Conservation (phyloP, 1,139 yeast species). For the Geotrichum citri-aurantii region DNA sequence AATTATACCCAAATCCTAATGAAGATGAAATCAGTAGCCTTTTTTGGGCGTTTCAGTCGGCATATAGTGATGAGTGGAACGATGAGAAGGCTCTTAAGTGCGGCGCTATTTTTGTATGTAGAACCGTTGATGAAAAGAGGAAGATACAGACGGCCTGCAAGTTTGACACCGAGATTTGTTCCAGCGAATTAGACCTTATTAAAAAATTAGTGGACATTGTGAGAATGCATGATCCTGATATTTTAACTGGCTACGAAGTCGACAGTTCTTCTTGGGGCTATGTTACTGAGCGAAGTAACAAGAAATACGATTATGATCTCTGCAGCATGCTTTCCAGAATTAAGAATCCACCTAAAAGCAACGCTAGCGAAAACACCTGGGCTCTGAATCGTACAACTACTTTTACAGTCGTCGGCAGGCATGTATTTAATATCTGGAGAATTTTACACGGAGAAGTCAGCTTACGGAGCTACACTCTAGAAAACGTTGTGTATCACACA, state of each 20-base stretch:
- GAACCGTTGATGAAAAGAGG: conserved; percentile 14
- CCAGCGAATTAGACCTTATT: conserved; percentile 52
- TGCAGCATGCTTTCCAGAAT: conserved; percentile 43
- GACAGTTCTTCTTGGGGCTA: conserved; percentile 88
- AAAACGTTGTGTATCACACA: conserved; percentile 64
- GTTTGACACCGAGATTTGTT: conserved; percentile 25
- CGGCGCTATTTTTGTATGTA: conserved; percentile 26
- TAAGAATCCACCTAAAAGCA: conserved; percentile 34
- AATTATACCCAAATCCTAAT: conserved; percentile 59
- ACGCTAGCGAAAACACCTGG: conserved; percentile 62
- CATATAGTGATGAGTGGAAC: conserved; percentile 7
- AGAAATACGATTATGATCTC: conserved; percentile 48
- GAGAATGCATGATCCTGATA: conserved; percentile 72
- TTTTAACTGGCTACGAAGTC: conserved; percentile 79
- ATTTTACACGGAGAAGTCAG: conserved; percentile 56
- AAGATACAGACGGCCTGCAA: conserved; percentile 17
- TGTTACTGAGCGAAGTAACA: conserved; percentile 57
- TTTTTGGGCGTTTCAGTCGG: conserved; percentile 48
- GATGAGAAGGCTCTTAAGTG: conserved; percentile 17
- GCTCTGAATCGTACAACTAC: conserved; percentile 75
- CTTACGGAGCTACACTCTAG: conserved; percentile 65
- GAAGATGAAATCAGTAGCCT: conserved; percentile 53
- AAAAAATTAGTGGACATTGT: conserved; percentile 52
- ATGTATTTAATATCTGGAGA: conserved; percentile 81
- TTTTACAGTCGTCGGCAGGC: conserved; percentile 68